Conservation (phyloP, 768 basidiomycete species). For the Leucocoprinus leucothites region DNA sequence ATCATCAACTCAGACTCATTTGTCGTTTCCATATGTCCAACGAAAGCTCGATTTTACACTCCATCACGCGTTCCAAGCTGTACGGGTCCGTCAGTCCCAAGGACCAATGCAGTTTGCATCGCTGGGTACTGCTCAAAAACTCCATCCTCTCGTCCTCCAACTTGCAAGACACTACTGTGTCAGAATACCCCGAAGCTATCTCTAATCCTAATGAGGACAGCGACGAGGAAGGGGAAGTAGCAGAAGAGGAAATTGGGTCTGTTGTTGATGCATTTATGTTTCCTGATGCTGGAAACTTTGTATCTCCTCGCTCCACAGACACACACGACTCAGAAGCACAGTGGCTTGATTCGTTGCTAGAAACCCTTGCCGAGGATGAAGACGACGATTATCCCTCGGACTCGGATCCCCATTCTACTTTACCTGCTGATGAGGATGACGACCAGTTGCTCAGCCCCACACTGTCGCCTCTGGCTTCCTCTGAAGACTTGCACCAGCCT, state of each 20-base stretch:
- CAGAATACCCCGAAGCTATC: slow-evolving; percentile 24
- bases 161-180: slow-evolving; percentile 29
- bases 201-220: slow-evolving; percentile 34
- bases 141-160: slow-evolving; percentile 56
- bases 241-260: slow-evolving; percentile 48
- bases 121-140: slow-evolving; percentile 88
- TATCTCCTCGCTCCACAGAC: slow-evolving; percentile 31
- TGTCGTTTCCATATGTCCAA: slow-evolving; percentile 38
- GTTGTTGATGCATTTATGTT: slow-evolving; percentile 76
- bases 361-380: slow-evolving; percentile 69
- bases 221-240: slow-evolving; percentile 38
- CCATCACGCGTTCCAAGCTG: slow-evolving; percentile 74
- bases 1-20: slow-evolving; percentile 14
- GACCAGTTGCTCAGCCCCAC: slow-evolving; percentile 60
- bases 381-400: slow-evolving; percentile 50
- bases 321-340: slow-evolving; percentile 60
- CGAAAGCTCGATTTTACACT: slow-evolving; percentile 48
- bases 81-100: slow-evolving; percentile 56
- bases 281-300: slow-evolving; percentile 66
- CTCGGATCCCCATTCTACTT: slow-evolving; percentile 42
- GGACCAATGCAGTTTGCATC: slow-evolving; percentile 75
- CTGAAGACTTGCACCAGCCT: slow-evolving; percentile 64
- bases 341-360: slow-evolving; percentile 81
- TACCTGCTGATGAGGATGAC: slow-evolving; percentile 61
- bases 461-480: slow-evolving; percentile 71